phyloP scores from a whole-genome alignment of 495 filamentous ascomycete species.

The Aspergillus ostianus region DNA sequence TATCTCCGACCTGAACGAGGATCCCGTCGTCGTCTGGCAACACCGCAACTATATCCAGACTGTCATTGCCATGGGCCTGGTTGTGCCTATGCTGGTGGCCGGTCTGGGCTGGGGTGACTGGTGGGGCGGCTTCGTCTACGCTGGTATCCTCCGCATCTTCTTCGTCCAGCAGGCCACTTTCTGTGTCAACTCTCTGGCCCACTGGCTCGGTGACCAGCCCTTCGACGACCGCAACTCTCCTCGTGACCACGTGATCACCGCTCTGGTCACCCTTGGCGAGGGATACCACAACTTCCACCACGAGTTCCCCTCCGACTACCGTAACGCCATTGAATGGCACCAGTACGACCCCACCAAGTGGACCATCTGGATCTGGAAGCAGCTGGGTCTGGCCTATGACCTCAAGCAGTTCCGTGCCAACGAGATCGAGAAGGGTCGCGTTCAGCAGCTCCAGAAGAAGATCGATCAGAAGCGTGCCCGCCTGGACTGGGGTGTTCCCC shows the following conservation, averaged over 20 bases:
- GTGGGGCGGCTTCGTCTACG: conserved; percentile 90
- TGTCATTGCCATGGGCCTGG: conserved; percentile 81
- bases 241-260: conserved; percentile 94
- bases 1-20: conserved; percentile 94
- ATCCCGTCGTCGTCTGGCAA: conserved; percentile 90
- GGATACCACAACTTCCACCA: conserved; percentile 99
- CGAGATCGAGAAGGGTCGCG: conserved; percentile 97
- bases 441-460: conserved; percentile 99
- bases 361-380: conserved; percentile 92
- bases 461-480: conserved; percentile 90
- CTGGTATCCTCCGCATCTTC: conserved; percentile 93
- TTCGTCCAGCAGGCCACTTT: conserved; percentile 99
- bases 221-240: conserved; percentile 99
- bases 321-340: conserved; percentile 96
- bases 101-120: conserved; percentile 91
- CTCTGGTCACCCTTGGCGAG: conserved; percentile 92
- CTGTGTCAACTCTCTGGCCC: conserved; percentile 98
- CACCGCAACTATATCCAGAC: conserved; percentile 91
- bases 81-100: conserved; percentile 78
- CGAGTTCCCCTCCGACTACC: conserved; percentile 98
- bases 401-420: conserved; percentile 97
- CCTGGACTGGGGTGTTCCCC: conserved; percentile 93
- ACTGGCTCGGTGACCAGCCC: conserved; percentile 98
- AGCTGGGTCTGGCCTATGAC: conserved; percentile 89
- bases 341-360: conserved; percentile 99